phyloP scores from a whole-genome alignment of 495 filamentous ascomycete genomes.

The Trichocladium antarcticum region DNA sequence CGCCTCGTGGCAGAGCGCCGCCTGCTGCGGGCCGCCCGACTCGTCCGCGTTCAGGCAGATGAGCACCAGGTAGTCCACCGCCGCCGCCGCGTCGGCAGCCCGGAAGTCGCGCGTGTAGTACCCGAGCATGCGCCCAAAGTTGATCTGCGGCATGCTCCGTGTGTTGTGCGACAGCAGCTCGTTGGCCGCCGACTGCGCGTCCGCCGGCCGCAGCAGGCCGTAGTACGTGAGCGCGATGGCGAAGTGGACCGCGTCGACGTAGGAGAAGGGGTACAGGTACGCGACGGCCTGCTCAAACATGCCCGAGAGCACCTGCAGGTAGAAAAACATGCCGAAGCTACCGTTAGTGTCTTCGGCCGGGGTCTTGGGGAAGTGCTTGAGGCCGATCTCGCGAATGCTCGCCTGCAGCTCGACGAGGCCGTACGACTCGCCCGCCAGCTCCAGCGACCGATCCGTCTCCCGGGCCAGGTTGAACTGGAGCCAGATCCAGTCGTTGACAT shows the following conservation, averaged over 20 bases:
- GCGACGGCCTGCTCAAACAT: constrained; percentile 92
- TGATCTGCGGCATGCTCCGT: constrained; percentile 76
- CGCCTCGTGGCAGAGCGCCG: constrained; percentile 78
- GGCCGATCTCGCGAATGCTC: constrained; percentile 78
- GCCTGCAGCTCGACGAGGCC: constrained; percentile 75
- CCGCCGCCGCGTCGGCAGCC: constrained; percentile 69
- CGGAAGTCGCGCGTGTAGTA: constrained; percentile 95
- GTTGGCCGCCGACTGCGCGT: constrained; percentile 54
- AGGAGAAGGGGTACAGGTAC: constrained; percentile 79
- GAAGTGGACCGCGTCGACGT: constrained; percentile 89
- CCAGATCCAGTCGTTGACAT: constrained; percentile 94
- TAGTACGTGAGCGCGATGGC: constrained; percentile 85
- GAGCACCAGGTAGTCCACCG: constrained; percentile 84
- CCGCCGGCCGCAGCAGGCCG: constrained; percentile 74
- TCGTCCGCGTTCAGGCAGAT: constrained; percentile 90
- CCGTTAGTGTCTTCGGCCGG: constrained; percentile 56
- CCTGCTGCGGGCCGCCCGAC: constrained; percentile 63
- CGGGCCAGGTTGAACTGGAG: constrained; percentile 85
- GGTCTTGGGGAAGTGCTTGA: constrained; percentile 68
- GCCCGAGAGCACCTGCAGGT: constrained; percentile 76
- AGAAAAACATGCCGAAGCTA: constrained; percentile 82
- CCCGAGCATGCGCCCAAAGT: constrained; percentile 84
- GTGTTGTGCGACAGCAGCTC: constrained; percentile 60
- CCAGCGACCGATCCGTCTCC: constrained; percentile 70
- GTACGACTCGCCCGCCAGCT: constrained; percentile 79